Conservation (phyloP, 305 asterid species). For the Fraxinus floribunda region DNA sequence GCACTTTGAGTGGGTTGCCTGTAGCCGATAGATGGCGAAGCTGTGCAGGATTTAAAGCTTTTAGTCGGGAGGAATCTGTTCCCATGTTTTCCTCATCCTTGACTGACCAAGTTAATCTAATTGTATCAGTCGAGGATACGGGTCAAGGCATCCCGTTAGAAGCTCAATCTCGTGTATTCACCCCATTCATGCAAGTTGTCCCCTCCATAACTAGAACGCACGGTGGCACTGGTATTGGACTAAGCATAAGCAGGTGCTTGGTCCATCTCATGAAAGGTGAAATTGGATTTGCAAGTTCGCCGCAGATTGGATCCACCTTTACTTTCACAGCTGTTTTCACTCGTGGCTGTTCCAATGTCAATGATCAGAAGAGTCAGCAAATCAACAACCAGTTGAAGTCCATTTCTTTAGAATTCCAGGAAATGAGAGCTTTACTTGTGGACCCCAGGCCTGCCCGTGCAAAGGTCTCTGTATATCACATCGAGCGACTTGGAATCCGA, state of each 20-base stretch:
- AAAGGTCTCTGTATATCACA: conserved; percentile 71
- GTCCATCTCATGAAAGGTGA: conserved; percentile 99
- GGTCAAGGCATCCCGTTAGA: conserved; percentile 87
- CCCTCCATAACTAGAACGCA: conserved; percentile 86
- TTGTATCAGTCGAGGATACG: conserved; percentile 94
- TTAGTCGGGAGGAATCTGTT: conserved; percentile 48
- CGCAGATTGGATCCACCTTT: conserved; percentile 79
- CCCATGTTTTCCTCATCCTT: conserved; percentile 34
- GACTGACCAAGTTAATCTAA: conserved; percentile 51
- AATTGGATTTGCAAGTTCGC: conserved; percentile 76
- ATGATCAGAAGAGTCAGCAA: conserved; percentile 38
- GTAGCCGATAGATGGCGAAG: conserved; percentile 71
- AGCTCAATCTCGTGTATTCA: conserved; percentile 80
- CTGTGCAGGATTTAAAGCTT: conserved; percentile 58
- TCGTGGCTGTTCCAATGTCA: conserved; percentile 32
- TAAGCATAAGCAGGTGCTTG: conserved; percentile 94
- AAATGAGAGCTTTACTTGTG: conserved; percentile 72
- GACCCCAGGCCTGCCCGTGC: conserved; percentile 75
- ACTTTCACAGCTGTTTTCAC: conserved; percentile 82
- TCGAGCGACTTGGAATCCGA: conserved; percentile 69
- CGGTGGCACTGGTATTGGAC: conserved; percentile 96
- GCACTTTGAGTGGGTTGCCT: conserved; percentile 75
- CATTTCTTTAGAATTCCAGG: conserved; percentile 57
- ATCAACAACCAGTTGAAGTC: conserved; percentile 30
- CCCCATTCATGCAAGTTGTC: conserved; percentile 96